Base-by-base conservation (phyloP, 1,284 basidiomycete genomes). In the Fomitiporia mediterranea region DNA sequence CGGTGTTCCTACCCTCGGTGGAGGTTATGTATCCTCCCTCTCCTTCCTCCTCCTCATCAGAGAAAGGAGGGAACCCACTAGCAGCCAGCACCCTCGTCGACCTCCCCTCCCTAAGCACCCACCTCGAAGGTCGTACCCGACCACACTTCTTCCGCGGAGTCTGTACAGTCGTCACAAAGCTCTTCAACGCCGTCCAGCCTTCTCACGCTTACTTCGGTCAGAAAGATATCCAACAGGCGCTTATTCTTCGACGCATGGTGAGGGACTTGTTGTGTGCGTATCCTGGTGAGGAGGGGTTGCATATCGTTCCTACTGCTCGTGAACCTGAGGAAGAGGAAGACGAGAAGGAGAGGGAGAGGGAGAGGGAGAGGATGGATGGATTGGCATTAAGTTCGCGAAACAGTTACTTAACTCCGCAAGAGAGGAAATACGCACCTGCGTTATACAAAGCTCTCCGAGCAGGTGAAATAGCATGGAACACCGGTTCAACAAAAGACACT, bases 71-170 rank as follows among this genome's bases (percentile, higher is more conserved):
- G 21, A 43, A 23, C 19, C 13, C 42, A 19, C 0, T 74, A 78
- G 30, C 94, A 98, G 69, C 81, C 80, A 61, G 97, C 7, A 91
- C 94, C 0, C 96, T 95, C 65, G 81, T 98, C 44, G 89, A 95
- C 62, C 88, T 99, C 30, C 88, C 89, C 66, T 94, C 94, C 0
- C 91, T 90, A 66, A 81, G 84, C 3, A 80, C 90, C 58, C 82
- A 90, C 67, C 93, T 96, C 90, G 94, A 97, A 70, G 94, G 93
- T 17, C 69, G 70, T 50, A 85, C 79, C 57, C 74, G 92, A 64
- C 96, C 97, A 1, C 86, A 86, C 21, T 99, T 98, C 75, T 98
- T 99, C 75, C 82, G 93, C 56, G 96, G 96, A 2, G 96, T 99
- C 2, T 91, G 94, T 0, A 99, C 96, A 0, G 86, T 98, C 47